Percentiles rank a stretch among this genome's conserved stretches.
Conservation (phyloP, 371 early-diverging fungal genomes). For the Mortierella sp. region DNA sequence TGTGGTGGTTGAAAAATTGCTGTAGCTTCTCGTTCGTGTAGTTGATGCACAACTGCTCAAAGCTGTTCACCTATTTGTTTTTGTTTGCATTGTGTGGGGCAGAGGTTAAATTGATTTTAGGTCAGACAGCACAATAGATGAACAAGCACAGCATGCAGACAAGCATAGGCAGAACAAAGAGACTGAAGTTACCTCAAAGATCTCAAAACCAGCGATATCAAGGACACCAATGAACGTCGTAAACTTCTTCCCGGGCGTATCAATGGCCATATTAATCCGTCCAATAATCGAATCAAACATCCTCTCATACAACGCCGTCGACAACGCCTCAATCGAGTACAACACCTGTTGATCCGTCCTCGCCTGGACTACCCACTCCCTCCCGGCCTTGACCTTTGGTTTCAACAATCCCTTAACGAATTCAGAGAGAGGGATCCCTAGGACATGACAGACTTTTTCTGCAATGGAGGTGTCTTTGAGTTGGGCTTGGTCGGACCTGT, state of each 20-base stretch:
- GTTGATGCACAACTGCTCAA: conserved; percentile 99
- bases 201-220: conserved; percentile 99
- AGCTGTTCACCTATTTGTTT: conserved; percentile 85
- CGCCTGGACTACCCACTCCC: conserved; percentile 96
- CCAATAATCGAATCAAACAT: conserved; percentile 95
- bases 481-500: conserved; percentile 90
- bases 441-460: conserved; percentile 95
- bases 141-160: background rate
- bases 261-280: conserved; percentile 91
- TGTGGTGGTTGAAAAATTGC: conserved; percentile 99
- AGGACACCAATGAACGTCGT: conserved; percentile 97
- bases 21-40: conserved; percentile 99
- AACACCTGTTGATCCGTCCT: conserved; percentile 90
- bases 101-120: background rate
- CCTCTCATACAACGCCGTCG: conserved; percentile 97
- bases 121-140: too few species aligned
- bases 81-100: background rate
- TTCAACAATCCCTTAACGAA: conserved; percentile 92
- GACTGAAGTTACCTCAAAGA: conserved; percentile 83
- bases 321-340: conserved; percentile 94
- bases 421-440: conserved; percentile 90
- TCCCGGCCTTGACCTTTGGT: conserved; percentile 96
- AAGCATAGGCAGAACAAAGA: background rate
- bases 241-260: conserved; percentile 73
- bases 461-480: conserved; percentile 83